A percentile compares a stretch with the other conserved stretches of the same genome.
phyloP scores from a whole-genome alignment of 129 eudicot species.

The Scalesia atractyloides region DNA sequence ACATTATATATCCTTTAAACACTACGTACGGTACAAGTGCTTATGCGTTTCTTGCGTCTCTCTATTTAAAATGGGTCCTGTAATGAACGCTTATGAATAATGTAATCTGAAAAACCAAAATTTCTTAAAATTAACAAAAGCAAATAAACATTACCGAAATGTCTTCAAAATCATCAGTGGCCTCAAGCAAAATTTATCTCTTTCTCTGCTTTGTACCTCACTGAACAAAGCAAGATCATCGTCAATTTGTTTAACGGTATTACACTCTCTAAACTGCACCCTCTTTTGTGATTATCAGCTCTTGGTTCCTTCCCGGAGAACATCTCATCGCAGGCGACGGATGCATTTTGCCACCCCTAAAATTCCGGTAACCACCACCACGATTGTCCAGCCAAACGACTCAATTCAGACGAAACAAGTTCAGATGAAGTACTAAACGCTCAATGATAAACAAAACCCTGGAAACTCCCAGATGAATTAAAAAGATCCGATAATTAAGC shows the following conservation, averaged over 20 bases:
- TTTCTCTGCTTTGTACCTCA: slow-evolving; percentile 77
- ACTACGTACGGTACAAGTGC: slow-evolving; percentile 19
- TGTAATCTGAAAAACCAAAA: neutral
- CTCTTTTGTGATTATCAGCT: slow-evolving; percentile 78
- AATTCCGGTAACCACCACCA: neutral
- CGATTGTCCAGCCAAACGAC: slow-evolving; percentile 9
- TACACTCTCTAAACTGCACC: slow-evolving; percentile 79
- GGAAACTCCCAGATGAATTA: neutral
- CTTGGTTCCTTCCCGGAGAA: slow-evolving; percentile 61
- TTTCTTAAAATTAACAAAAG: neutral
- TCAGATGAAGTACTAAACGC: slow-evolving; percentile 9
- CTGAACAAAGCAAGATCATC: slow-evolving; percentile 86
- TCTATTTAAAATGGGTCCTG: too few species aligned
- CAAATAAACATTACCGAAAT: slow-evolving; percentile 54
- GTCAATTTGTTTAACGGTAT: slow-evolving; percentile 53
- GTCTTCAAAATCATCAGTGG: slow-evolving; percentile 67
- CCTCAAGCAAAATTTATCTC: slow-evolving; percentile 66
- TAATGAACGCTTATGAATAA: too few species aligned
- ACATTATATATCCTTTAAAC: slow-evolving; percentile 1
- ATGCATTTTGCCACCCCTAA: slow-evolving; percentile 51
- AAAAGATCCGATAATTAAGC: slow-evolving; percentile 50
- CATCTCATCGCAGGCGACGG: slow-evolving; percentile 77
- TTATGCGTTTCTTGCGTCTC: too few species aligned
- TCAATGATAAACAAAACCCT: slow-evolving; percentile 49
- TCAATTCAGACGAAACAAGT: neutral